These are phyloP conservation scores for Cantharellus cinnabarinus DNA, from an alignment of 768 basidiomycete species.

Conservation along the genomic window DNA sequence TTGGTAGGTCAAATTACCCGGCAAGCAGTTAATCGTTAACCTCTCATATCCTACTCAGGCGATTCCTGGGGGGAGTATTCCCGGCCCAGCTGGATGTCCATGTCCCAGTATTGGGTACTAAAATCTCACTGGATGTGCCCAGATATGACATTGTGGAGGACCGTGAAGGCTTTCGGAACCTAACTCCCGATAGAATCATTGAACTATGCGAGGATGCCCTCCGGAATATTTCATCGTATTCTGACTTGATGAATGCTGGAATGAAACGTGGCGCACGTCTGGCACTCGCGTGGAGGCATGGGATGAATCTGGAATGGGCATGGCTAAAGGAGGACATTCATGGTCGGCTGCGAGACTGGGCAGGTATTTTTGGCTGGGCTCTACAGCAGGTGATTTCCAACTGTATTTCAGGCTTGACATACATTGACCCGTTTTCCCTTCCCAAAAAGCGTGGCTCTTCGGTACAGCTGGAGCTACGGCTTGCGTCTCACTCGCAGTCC, in stretches of 20 bases:
- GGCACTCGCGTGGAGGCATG: slow-evolving; percentile 60
- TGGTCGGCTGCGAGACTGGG: slow-evolving; percentile 44
- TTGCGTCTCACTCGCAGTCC: slow-evolving; percentile 45
- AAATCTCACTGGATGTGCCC: slow-evolving; percentile 53
- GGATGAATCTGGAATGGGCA: slow-evolving; percentile 69
- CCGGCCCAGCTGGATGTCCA: slow-evolving; percentile 49
- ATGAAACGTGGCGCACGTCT: slow-evolving; percentile 35
- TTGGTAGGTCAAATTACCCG: slow-evolving; percentile 28
- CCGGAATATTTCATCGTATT: slow-evolving; percentile 36
- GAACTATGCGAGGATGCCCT: slow-evolving; percentile 39
- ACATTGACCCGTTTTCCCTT: slow-evolving; percentile 11
- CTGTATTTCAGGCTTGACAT: neutral
- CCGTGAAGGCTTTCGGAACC: slow-evolving; percentile 26
- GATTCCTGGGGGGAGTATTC: slow-evolving; percentile 47
- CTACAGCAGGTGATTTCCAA: slow-evolving; percentile 37
- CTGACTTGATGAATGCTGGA: slow-evolving; percentile 34
- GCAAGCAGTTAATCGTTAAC: neutral
- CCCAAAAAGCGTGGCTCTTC: slow-evolving; percentile 18
- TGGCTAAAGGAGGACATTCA: slow-evolving; percentile 49
- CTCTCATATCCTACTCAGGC: slow-evolving; percentile 24
- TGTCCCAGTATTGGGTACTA: slow-evolving; percentile 45
- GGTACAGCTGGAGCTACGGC: slow-evolving; percentile 44
- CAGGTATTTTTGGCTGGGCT: slow-evolving; percentile 54
- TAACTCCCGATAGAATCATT: slow-evolving; percentile 43
- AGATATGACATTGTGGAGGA: slow-evolving; percentile 20